Evolutionary conservation across 108 stramenopile genomes (phyloP), one percentile per base, ranked within the genome.

Genomic region (Schizochytrium sp.): DNA sequence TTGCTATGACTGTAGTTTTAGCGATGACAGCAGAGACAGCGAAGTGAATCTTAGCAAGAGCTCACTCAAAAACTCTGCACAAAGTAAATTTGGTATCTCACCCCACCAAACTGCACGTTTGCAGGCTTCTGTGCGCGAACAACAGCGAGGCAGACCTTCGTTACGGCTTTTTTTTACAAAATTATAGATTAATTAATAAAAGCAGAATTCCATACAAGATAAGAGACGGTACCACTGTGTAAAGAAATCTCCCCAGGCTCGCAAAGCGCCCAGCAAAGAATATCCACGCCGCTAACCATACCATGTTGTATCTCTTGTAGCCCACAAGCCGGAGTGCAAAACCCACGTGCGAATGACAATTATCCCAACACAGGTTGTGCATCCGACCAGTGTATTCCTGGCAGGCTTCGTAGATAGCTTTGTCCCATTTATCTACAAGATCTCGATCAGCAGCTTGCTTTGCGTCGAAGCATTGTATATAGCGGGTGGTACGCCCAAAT

Each of bases 341-440:
- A 15, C 97, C 97, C 4, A 98, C 98, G 88, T 99, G 99, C 41
- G 96, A 96, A 89, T 99, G 99, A 83, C 99, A 99, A 90, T 98
- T 98, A 91, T 99, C 98, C 90, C 97, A 98, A 73, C 93, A 97
- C 10, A 98, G 92, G 90, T 99, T 99, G 91, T 99, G 99, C 95
- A 98, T 97, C 28, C 99, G 94, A 42, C 90, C 90, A 5, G 91
- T 88, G 87, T 99, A 99, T 4, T 96, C 93, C 15, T 90, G 89
- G 73, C 96, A 97, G 3, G 98, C 97, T 88, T 93, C 95, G 50
- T 89, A 56, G 45, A 99, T 93, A 44, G 95, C 94, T 59, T 92
- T 93, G 92, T 99, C 96, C 96, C 96, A 97, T 76, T 92, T 56
- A 91, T 88, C 49, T 49, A 57, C 61, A 42, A 19, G 87, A 53